Evolutionary conservation across 164 flowering plant genomes (phyloP).

Genomic region (Aristolochia contorta): DNA sequence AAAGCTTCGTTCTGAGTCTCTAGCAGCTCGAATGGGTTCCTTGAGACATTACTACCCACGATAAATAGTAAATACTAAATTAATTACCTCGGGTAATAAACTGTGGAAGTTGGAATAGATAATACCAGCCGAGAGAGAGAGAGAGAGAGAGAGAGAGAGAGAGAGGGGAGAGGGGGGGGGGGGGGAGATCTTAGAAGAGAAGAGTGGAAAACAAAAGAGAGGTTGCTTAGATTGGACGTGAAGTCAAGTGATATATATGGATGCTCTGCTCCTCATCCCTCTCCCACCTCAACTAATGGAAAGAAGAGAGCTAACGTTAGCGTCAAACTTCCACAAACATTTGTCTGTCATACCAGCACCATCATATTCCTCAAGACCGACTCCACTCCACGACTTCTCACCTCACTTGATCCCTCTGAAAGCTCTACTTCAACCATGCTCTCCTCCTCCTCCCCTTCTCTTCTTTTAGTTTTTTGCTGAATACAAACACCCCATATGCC

Average conservation of each 20-base stretch:
- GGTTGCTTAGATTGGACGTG: slow-evolving; percentile 63
- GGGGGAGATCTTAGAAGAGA: slow-evolving; percentile 32
- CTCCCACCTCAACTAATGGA: neutral
- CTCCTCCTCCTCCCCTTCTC: neutral
- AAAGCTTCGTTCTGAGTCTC: too few relatives aligned
- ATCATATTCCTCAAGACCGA: slow-evolving; percentile 1
- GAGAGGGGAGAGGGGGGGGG: too few relatives aligned
- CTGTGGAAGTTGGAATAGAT: too few relatives aligned
- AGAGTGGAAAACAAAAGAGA: slow-evolving; percentile 16
- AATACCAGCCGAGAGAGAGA: too few relatives aligned
- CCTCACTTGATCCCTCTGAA: slow-evolving; percentile 52
- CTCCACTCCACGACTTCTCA: slow-evolving; percentile 26
- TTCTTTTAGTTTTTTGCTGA: too few relatives aligned
- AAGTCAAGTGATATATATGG: slow-evolving; percentile 23
- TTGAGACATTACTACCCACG: too few relatives aligned
- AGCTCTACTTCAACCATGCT: slow-evolving; percentile 37
- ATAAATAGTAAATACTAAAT: too few relatives aligned
- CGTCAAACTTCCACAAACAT: slow-evolving; percentile 32
- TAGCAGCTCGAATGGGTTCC: too few relatives aligned
- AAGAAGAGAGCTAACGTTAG: slow-evolving; percentile 36
- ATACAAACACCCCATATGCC: too few relatives aligned
- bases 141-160: slow-evolving; percentile 6
- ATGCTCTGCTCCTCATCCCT: neutral
- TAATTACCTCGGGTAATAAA: too few relatives aligned
- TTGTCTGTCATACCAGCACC: too few relatives aligned